phyloP scores from a whole-genome alignment of 192 early-diverging fungal genomes.

The Backusella mclennaniae region DNA sequence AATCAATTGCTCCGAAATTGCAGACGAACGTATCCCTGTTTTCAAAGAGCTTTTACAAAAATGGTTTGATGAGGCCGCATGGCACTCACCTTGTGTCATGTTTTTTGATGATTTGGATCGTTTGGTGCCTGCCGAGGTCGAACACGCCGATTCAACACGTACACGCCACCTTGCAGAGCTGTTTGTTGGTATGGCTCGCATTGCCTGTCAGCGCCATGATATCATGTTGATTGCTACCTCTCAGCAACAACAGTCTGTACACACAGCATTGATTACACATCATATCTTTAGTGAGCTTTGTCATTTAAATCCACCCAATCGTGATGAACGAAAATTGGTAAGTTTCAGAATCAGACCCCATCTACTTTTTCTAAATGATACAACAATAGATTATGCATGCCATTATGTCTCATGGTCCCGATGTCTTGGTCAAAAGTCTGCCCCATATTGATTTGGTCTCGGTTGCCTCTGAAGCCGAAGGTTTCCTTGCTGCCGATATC shows the following conservation, averaged over 20 bases:
- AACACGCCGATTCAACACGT: conserved; percentile 66
- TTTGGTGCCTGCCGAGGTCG: conserved; percentile 69
- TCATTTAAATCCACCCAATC: conserved; percentile 61
- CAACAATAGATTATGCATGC: conserved; percentile 63
- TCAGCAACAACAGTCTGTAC: conserved; percentile 62
- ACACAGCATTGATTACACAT: conserved; percentile 55
- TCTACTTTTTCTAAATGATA: too few species aligned
- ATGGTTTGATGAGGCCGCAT: conserved; percentile 64
- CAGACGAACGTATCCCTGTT: conserved; percentile 54
- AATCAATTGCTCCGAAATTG: conserved; percentile 57
- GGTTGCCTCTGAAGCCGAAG: conserved; percentile 81
- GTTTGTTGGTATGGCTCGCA: conserved; percentile 52
- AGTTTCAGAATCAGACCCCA: too few species aligned
- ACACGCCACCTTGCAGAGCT: conserved; percentile 63
- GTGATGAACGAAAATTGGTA: conserved; percentile 64
- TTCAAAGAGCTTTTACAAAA: conserved; percentile 59
- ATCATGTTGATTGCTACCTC: conserved; percentile 62
- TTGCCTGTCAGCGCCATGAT: conserved; percentile 47
- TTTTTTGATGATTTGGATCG: conserved; percentile 78
- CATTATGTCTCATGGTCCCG: conserved; percentile 57
- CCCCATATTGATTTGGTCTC: conserved; percentile 66
- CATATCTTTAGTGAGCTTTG: conserved; percentile 64
- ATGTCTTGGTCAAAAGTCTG: conserved; percentile 44
- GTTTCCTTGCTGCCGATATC: conserved; percentile 83
- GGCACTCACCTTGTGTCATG: conserved; percentile 68